Conservation (phyloP, 2,329 filamentous ascomycete genomes). For the Chaetomium olivaceum region DNA sequence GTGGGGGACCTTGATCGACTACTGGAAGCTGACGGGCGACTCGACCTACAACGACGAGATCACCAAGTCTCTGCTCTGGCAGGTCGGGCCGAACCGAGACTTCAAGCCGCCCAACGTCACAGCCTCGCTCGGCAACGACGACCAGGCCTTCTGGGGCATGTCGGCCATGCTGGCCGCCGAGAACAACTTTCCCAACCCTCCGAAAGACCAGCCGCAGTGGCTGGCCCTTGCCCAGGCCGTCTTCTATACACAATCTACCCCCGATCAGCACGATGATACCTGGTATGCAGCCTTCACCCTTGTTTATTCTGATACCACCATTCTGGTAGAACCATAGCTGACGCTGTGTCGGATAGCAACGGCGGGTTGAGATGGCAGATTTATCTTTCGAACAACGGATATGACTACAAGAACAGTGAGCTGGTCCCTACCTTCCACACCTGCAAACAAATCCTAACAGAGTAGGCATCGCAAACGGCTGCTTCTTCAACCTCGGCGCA, state of each 20-base stretch:
- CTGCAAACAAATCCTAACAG: constrained; percentile 46
- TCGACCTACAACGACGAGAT: constrained; percentile 56
- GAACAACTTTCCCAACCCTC: constrained; percentile 61
- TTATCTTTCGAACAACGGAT: constrained; percentile 71
- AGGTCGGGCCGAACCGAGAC: constrained; percentile 53
- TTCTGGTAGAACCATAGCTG: not conserved
- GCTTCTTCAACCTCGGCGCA: constrained; percentile 67
- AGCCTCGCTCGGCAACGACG: constrained; percentile 62
- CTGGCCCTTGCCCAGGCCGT: constrained; percentile 68
- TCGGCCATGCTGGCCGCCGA: constrained; percentile 68
- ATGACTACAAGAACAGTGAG: constrained; percentile 70
- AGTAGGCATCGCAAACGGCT: constrained; percentile 61
- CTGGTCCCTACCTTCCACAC: constrained; percentile 32
- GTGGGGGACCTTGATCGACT: constrained; percentile 64
- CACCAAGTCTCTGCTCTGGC: constrained; percentile 53
- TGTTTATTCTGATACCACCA: not conserved
- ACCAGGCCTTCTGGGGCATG: constrained; percentile 71
- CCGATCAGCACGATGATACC: constrained; percentile 61
- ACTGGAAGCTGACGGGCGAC: constrained; percentile 64
- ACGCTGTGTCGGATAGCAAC: constrained; percentile 3
- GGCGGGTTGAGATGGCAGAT: constrained; percentile 76
- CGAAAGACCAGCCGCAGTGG: constrained; percentile 57
- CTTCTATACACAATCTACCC: constrained; percentile 61
- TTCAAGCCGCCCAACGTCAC: constrained; percentile 59
- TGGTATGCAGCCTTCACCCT: constrained; percentile 43